These are phyloP conservation scores for Epichloe elymi DNA, from an alignment of 2,329 filamentous ascomycete genomes.

Conservation along the genomic window DNA sequence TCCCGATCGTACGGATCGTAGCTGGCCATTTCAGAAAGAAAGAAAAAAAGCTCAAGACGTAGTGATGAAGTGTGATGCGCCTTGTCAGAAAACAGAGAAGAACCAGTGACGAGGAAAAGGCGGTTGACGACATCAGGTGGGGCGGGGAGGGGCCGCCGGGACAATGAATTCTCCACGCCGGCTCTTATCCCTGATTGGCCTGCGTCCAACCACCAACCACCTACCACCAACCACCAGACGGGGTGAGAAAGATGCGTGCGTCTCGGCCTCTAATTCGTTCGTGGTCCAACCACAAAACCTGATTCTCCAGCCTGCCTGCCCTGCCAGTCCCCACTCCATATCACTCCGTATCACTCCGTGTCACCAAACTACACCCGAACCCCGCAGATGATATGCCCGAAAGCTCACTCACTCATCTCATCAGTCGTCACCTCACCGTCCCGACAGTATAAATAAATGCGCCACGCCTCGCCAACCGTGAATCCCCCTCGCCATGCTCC, in stretches of 20 bases:
- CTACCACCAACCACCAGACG: no score
- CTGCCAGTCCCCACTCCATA: no score
- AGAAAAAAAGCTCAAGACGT: not conserved
- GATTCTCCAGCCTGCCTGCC: no score
- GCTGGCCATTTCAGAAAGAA: conserved; percentile 21
- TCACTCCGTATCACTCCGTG: not conserved
- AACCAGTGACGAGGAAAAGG: not conserved
- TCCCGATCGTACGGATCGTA: conserved; percentile 45
- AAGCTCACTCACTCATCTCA: not conserved
- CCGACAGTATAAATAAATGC: not conserved
- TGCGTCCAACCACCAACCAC: not conserved
- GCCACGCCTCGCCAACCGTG: no score
- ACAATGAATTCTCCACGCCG: not conserved
- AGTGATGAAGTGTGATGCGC: not conserved
- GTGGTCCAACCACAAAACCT: no score
- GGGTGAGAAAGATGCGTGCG: no score
- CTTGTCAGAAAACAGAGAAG: not conserved
- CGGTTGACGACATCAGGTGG: not conserved
- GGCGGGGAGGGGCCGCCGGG: not conserved
- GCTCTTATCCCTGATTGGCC: not conserved
- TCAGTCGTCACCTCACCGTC: not conserved
- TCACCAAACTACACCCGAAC: not conserved
- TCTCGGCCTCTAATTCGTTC: no score
- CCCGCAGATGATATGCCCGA: not conserved
- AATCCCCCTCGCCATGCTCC: no score